Evolutionary conservation across 768 basidiomycete species (phyloP), one percentile per base, ranked within the genome.

Genomic region (Trichaptum fuscoviolaceum): DNA sequence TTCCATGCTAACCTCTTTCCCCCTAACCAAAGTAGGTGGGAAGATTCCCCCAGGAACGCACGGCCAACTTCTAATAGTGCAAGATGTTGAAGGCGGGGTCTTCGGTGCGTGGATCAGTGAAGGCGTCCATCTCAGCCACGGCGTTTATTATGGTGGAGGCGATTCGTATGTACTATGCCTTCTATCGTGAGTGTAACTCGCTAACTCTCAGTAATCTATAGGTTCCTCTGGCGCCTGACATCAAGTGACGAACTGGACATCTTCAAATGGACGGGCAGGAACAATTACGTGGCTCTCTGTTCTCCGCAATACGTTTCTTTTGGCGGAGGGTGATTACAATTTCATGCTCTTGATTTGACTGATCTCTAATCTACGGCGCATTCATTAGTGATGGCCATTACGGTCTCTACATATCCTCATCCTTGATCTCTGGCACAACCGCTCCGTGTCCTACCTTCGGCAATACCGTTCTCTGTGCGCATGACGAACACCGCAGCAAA

Each of bases 21-120:
- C 30, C 30, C 30, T 15, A 52, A 52, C 20, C 42, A 52, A 20
- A 52, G 42, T 52, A 15, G 42, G 42, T 20, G 42, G 42, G 20
- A 52, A 52, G 20, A 52, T 12, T 52, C 42, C 42, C 10, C 42
- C 42, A 12, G 42, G 42, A 20, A 52, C 42, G 42, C 42, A 52
- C 15, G 42, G 42, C 42, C 5, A 52, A 52, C 42, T 52, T 52
- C 42, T 52, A 20, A 83, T 86, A 7, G 76, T 95, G 1, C 82
- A 81, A 58, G 95, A 95, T 70, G 78, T 84, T 0, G 75, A 81
- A 7, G 88, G 87, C 7, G 78, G 79, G 3, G 62, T 90, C 2
- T 97, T 97, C 76, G 97, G 96, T 0, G 91, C 80, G 1, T 99
- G 88, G 85, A 76, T 94, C 63, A 89, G 88, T 61, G 93, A 96